phyloP scores from a whole-genome alignment of 495 filamentous ascomycete genomes.

The Hamigera avellanea region DNA sequence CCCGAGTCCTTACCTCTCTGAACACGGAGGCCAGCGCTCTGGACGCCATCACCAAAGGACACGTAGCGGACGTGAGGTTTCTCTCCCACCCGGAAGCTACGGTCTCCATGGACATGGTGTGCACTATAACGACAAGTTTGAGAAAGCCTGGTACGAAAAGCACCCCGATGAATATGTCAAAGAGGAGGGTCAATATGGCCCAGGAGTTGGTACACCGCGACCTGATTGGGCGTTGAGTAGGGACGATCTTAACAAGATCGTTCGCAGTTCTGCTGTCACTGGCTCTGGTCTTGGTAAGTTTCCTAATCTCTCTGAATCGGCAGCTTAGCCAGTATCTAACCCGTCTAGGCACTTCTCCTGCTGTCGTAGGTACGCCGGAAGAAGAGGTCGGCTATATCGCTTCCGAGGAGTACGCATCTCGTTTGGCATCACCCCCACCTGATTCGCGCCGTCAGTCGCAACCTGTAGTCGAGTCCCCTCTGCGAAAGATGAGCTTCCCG shows the following conservation, averaged over 20 bases:
- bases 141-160: constrained; percentile 82
- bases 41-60: constrained; percentile 59
- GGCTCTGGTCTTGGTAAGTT: constrained; percentile 53
- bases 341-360: constrained; percentile 37
- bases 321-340: not conserved
- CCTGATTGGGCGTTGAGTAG: constrained; percentile 83
- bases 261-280: constrained; percentile 54
- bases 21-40: constrained; percentile 39
- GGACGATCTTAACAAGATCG: constrained; percentile 84
- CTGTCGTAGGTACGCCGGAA: constrained; percentile 50
- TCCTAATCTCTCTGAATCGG: not conserved
- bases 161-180: constrained; percentile 67
- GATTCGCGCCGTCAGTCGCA: constrained; percentile 33
- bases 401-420: constrained; percentile 63
- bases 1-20: constrained; percentile 48
- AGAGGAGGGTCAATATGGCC: constrained; percentile 63
- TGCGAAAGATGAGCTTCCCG: constrained; percentile 43
- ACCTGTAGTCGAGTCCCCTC: constrained; percentile 43
- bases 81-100: constrained; percentile 65
- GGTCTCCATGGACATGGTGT: constrained; percentile 78
- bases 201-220: constrained; percentile 50
- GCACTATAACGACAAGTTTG: constrained; percentile 55
- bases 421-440: constrained; percentile 52
- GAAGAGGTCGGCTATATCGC: constrained; percentile 75
- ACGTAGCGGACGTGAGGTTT: constrained; percentile 46